phyloP scores from a whole-genome alignment of 768 basidiomycete genomes.

The Amyloporia xantha region DNA sequence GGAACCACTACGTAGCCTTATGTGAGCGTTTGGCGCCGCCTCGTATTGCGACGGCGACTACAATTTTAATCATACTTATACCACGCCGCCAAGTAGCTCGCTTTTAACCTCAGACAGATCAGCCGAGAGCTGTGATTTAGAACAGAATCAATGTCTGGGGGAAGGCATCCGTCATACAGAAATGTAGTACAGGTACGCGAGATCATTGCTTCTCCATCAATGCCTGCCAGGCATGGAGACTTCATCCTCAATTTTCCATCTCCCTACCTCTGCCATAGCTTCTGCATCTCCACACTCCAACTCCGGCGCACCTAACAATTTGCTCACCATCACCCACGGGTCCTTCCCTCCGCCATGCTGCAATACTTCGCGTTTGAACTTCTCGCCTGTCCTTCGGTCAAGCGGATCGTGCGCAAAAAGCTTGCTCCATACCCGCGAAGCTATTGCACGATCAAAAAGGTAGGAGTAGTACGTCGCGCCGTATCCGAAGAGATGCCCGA shows the following conservation, averaged over 20 bases:
- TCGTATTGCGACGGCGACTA: no score
- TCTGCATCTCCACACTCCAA: constrained; percentile 67
- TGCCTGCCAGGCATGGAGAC: constrained; percentile 55
- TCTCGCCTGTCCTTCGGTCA: constrained; percentile 69
- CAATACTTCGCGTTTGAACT: constrained; percentile 70
- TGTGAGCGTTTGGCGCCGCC: no score
- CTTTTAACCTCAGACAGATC: no score
- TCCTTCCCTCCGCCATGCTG: constrained; percentile 84
- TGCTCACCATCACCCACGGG: constrained; percentile 89
- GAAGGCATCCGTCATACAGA: no score
- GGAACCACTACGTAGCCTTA: no score
- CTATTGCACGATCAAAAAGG: constrained; percentile 93
- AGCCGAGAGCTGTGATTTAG: no score
- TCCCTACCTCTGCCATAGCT: constrained; percentile 87
- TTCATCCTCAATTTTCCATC: constrained; percentile 81
- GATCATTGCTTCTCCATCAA: no score
- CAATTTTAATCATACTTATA: no score
- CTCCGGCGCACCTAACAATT: constrained; percentile 54
- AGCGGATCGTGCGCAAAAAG: constrained; percentile 69
- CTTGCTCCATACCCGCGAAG: constrained; percentile 80
- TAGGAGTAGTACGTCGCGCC: constrained; percentile 99
- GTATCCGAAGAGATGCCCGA: constrained; percentile 92
- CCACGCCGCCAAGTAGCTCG: no score
- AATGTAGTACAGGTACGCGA: no score
- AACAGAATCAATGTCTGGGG: no score